Percentiles rank a stretch among this genome's conserved stretches.
These are phyloP conservation scores for Phellopilus nigrolimitatus DNA, from an alignment of 1,284 basidiomycete species.

Conservation along the genomic window DNA sequence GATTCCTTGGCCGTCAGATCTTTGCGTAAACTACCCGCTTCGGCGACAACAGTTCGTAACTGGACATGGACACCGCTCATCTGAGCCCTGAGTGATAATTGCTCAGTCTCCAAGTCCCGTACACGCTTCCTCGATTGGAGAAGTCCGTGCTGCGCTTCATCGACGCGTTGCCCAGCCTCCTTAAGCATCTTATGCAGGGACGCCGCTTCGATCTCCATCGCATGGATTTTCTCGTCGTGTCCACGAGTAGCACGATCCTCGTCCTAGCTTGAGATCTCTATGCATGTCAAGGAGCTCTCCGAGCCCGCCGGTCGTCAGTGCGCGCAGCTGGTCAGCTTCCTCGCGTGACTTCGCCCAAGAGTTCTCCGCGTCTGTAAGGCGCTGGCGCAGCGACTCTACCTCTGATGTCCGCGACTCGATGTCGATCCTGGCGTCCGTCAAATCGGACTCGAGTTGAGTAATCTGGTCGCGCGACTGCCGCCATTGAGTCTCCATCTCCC, in stretches of 20 bases:
- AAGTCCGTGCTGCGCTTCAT: constrained; percentile 67
- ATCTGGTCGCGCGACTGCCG: constrained; percentile 65
- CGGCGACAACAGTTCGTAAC: constrained; percentile 66
- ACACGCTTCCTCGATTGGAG: constrained; percentile 64
- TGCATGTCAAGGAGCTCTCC: constrained; percentile 84
- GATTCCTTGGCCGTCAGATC: constrained; percentile 67
- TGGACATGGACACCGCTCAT: constrained; percentile 76
- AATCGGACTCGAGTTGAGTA: constrained; percentile 61
- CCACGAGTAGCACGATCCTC: constrained; percentile 70
- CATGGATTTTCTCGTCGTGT: constrained; percentile 76
- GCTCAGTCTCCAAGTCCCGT: constrained; percentile 66
- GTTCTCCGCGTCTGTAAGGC: constrained; percentile 74
- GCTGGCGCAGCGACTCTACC: constrained; percentile 59
- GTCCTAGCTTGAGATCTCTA: constrained; percentile 71
- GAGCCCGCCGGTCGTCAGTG: constrained; percentile 77
- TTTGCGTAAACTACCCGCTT: constrained; percentile 68
- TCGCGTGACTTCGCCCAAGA: constrained; percentile 86
- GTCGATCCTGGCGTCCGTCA: constrained; percentile 75
- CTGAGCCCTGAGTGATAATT: constrained; percentile 70
- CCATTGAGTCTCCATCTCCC: constrained; percentile 79
- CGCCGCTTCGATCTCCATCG: constrained; percentile 72
- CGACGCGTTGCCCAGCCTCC: constrained; percentile 68
- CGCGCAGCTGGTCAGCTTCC: constrained; percentile 83
- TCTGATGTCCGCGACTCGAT: constrained; percentile 71
- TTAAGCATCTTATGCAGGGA: constrained; percentile 75